Percentiles rank a stretch among this genome's conserved stretches.
Evolutionary conservation across 2,329 filamentous ascomycete genomes (phyloP).

Genomic region (Lachnellula hyalina): DNA sequence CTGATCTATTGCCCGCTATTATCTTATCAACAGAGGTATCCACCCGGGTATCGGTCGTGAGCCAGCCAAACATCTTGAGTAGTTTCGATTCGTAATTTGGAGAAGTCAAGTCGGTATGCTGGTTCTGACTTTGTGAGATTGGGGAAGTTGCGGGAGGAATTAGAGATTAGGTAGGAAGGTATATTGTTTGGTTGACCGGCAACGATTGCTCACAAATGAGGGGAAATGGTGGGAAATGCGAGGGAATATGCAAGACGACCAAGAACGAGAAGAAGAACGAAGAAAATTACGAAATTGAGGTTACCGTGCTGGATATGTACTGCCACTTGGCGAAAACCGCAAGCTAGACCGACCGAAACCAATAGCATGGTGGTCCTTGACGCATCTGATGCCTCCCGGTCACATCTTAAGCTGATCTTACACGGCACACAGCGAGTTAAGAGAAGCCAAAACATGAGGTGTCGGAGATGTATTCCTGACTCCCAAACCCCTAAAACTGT

Average conservation of each 20-base stretch:
- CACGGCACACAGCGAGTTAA: background rate
- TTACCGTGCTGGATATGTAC: background rate
- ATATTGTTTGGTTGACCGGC: conserved; percentile 3
- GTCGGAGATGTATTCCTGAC: background rate
- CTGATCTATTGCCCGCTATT: background rate
- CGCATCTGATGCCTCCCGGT: background rate
- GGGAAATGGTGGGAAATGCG: background rate
- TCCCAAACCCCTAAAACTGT: too few species aligned
- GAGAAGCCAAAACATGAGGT: background rate
- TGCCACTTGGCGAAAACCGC: background rate
- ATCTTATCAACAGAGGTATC: conserved; percentile 5
- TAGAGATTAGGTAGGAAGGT: background rate
- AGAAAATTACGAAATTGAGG: background rate
- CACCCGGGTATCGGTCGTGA: background rate
- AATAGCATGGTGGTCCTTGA: background rate
- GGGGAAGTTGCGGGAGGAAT: background rate
- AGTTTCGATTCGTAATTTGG: background rate
- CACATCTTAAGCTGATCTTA: conserved; percentile 5
- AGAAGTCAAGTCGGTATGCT: background rate
- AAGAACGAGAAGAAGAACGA: background rate
- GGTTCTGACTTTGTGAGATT: background rate
- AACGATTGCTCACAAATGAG: conserved; percentile 1
- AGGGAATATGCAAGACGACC: background rate
- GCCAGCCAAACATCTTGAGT: conserved; percentile 5
- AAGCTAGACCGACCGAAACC: background rate